phyloP scores from a whole-genome alignment of 345 rosid species.

The Pugionium dolabratum region DNA sequence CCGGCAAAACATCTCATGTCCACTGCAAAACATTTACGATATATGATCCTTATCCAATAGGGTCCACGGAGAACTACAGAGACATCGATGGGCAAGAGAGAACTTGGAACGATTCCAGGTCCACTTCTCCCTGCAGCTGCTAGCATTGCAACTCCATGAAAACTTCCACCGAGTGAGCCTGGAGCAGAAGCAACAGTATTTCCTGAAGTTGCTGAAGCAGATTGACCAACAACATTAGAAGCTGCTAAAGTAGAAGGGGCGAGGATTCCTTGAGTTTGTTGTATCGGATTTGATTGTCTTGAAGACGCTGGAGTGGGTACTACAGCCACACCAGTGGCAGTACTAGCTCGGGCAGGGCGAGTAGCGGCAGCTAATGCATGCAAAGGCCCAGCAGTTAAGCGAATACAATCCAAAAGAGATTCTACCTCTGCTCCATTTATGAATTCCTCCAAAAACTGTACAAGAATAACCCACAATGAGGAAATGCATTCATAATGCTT shows the following conservation, averaged over 20 bases:
- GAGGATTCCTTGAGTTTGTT: slow-evolving; percentile 61
- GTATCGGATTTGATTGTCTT: slow-evolving; percentile 62
- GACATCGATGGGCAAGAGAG: slow-evolving; percentile 95
- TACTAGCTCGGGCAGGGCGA: slow-evolving; percentile 94
- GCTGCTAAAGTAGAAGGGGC: slow-evolving; percentile 45
- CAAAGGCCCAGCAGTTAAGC: slow-evolving; percentile 95
- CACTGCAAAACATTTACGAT: slow-evolving; percentile 92
- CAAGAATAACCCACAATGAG: slow-evolving; percentile 22
- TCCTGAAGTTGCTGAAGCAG: slow-evolving; percentile 48
- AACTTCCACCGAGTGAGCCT: slow-evolving; percentile 62
- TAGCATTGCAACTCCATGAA: slow-evolving; percentile 75
- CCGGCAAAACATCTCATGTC: slow-evolving; percentile 99
- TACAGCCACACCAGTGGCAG: slow-evolving; percentile 64
- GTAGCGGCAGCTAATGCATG: slow-evolving; percentile 96
- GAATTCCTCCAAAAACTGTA: slow-evolving; percentile 87
- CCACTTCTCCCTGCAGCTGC: slow-evolving; percentile 86
- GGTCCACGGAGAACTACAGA: slow-evolving; percentile 99
- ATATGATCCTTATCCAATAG: slow-evolving; percentile 93
- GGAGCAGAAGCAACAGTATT: slow-evolving; percentile 51
- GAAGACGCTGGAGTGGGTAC: slow-evolving; percentile 52
- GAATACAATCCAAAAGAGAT: slow-evolving; percentile 96
- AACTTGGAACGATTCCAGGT: slow-evolving; percentile 98
- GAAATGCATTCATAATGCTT: background rate
- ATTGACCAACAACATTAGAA: slow-evolving; percentile 53
- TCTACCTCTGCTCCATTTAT: slow-evolving; percentile 96